Evolutionary conservation across 2,329 filamentous ascomycete species (phyloP).

Genomic region (Waltergamsia citrina): DNA sequence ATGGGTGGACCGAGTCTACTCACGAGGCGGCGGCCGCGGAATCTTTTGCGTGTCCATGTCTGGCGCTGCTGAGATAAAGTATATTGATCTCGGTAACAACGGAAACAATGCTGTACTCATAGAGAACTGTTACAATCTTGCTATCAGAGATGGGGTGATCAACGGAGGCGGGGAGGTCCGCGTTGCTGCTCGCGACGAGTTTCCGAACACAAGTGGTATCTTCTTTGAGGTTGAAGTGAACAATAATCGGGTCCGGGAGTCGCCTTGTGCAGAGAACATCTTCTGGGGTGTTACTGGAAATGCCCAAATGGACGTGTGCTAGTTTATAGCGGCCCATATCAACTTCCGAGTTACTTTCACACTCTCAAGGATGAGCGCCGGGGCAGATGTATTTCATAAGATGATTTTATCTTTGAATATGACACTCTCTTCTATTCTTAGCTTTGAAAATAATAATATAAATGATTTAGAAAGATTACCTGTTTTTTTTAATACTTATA

Average conservation of each 20-base stretch:
- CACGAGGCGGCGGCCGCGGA: slow-evolving; percentile 4
- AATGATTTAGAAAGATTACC: too few species aligned
- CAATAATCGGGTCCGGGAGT: slow-evolving; percentile 2
- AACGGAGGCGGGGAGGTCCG: slow-evolving; percentile 4
- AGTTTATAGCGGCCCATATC: too few species aligned
- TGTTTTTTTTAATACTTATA: too few species aligned
- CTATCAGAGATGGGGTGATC: slow-evolving; percentile 2
- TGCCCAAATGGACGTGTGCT: slow-evolving; percentile 2
- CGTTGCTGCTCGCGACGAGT: slow-evolving; percentile 4
- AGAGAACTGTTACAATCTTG: slow-evolving; percentile 5
- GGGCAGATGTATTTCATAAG: too few species aligned
- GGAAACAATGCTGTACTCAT: slow-evolving; percentile 5
- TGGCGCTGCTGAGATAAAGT: slow-evolving; percentile 2
- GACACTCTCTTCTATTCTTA: too few species aligned
- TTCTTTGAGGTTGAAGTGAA: slow-evolving; percentile 3
- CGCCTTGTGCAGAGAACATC: slow-evolving; percentile 4
- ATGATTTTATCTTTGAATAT: too few species aligned
- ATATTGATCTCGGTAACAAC: slow-evolving; percentile 4
- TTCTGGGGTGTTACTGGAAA: slow-evolving; percentile 3
- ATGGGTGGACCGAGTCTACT: slow-evolving; percentile 3
- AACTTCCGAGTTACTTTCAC: too few species aligned
- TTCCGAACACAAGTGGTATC: slow-evolving; percentile 4
- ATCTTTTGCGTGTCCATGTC: slow-evolving; percentile 6
- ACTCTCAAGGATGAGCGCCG: too few species aligned
- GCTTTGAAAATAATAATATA: too few species aligned